Evolutionary conservation across 2,329 filamentous ascomycete species (phyloP), one percentile per base, ranked within the genome.

Genomic region (Neofusicoccum umdonicola): DNA sequence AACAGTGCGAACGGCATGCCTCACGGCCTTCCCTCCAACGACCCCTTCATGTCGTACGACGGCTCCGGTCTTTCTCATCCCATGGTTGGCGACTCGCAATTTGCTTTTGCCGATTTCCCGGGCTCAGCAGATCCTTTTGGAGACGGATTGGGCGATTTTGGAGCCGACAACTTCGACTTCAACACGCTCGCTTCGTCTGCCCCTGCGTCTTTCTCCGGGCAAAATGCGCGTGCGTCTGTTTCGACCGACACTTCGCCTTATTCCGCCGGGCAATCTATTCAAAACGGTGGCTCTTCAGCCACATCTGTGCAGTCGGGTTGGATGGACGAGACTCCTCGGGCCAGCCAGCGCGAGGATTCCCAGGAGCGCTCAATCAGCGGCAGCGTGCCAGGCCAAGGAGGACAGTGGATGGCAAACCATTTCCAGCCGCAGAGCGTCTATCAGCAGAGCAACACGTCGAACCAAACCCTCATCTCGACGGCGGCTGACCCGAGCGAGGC

Each of bases 281-380:
- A 68, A 31, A 73, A 72, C 1, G 74, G 70, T 45, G 69, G 72
- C 19, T 69, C 72, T 15, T 75, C 76, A 1, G 73, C 77, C 9
- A 69, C 75, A 19, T 77, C 75, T 17, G 68, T 76, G 39, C 77
- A 77, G 57, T 73, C 75, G 1, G 73, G 72, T 12, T 77, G 74
- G 75, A 76, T 73, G 42, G 74, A 75, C 22, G 71, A 77, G 8
- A 22, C 50, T 7, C 11, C 67, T 68, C 61, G 66, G 65, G 27
- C 63, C 61, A 71, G 70, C 47, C 70, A 75, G 12, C 63, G 68
- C 34, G 71, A 73, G 11, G 74, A 74, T 62, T 63, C 61, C n/a
- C 61, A 63, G 17, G 61, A 63, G 44, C 27, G 56, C 19, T 35
- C 61, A 9, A 37, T 63, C 3, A 54, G 61, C 48, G 47, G 61